phyloP scores from a whole-genome alignment of 331 rosid species.

The Ulmus americana region DNA sequence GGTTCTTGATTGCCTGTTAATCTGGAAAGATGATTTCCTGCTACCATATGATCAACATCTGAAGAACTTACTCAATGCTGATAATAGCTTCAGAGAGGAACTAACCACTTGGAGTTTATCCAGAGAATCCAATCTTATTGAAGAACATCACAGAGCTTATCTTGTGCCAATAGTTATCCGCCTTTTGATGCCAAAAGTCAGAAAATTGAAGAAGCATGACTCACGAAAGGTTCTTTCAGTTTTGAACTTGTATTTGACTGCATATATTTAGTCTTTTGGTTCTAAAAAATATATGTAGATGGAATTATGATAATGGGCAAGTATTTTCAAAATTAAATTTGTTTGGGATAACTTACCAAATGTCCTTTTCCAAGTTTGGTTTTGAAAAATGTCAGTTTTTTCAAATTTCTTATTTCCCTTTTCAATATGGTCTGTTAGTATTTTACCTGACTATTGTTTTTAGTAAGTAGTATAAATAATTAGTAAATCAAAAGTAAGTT shows the following conservation, averaged over 20 bases:
- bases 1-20: slow-evolving; percentile 74
- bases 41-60: slow-evolving; percentile 60
- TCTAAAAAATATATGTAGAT: background rate
- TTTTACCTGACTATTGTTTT: too few species aligned
- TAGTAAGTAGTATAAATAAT: too few species aligned
- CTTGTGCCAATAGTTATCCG: slow-evolving; percentile 72
- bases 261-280: background rate
- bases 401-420: too few species aligned
- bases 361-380: too few species aligned
- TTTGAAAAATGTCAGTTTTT: too few species aligned
- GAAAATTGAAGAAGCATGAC: slow-evolving; percentile 74
- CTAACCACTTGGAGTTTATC: slow-evolving; percentile 83
- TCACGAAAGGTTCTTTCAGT: slow-evolving; percentile 63
- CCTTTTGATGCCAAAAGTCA: slow-evolving; percentile 77
- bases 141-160: slow-evolving; percentile 58
- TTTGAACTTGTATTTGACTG: slow-evolving; percentile 2
- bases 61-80: slow-evolving; percentile 49
- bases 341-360: too few species aligned
- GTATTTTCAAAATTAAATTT: too few species aligned
- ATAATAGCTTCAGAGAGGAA: slow-evolving; percentile 65
- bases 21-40: slow-evolving; percentile 74
- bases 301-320: background rate
- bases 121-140: slow-evolving; percentile 53
- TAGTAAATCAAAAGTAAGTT: too few species aligned
- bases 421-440: too few species aligned